Percentiles rank a stretch among this genome's conserved stretches.
Conservation (phyloP, 768 basidiomycete species). For the Auriscalpium microsporum region DNA sequence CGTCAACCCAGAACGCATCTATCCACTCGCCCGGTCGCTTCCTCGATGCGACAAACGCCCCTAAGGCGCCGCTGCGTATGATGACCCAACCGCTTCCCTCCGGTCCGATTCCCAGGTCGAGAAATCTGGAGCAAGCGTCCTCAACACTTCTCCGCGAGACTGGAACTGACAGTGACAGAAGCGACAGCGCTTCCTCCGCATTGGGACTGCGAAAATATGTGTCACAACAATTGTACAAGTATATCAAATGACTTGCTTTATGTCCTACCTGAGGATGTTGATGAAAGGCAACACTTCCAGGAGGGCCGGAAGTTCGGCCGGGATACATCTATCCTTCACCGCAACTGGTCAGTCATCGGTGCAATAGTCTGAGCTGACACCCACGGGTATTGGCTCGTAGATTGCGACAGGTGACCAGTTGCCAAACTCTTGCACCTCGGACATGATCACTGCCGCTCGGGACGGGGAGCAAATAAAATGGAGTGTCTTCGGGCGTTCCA, state of each 20-base stretch:
- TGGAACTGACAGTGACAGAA: conserved; percentile 48
- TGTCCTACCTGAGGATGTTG: conserved; percentile 55
- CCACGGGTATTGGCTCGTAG: conserved; percentile 83
- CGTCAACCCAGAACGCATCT: conserved; percentile 61
- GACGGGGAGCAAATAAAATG: conserved; percentile 85
- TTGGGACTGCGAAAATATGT: conserved; percentile 49
- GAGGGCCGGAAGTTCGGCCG: conserved; percentile 68
- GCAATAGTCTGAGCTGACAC: conserved; percentile 17
- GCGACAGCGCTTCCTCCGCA: conserved; percentile 68
- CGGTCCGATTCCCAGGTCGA: conserved; percentile 49
- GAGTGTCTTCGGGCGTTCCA: conserved; percentile 44
- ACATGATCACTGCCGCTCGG: conserved; percentile 57
- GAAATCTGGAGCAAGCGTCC: conserved; percentile 53
- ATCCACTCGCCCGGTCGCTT: conserved; percentile 48
- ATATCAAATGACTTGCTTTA: too few relatives aligned
- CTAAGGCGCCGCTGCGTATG: conserved; percentile 66
- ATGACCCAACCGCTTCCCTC: conserved; percentile 50
- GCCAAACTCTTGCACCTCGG: conserved; percentile 44
- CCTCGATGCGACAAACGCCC: conserved; percentile 53
- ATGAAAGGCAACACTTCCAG: conserved; percentile 49
- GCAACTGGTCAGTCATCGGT: conserved; percentile 4
- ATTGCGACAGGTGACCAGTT: conserved; percentile 62
- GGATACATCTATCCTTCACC: conserved; percentile 66
- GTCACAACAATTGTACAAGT: too few relatives aligned
- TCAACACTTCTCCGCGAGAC: conserved; percentile 50